These are phyloP conservation scores for Mycena haematopus DNA, from an alignment of 768 basidiomycete species.

Conservation along the genomic window DNA sequence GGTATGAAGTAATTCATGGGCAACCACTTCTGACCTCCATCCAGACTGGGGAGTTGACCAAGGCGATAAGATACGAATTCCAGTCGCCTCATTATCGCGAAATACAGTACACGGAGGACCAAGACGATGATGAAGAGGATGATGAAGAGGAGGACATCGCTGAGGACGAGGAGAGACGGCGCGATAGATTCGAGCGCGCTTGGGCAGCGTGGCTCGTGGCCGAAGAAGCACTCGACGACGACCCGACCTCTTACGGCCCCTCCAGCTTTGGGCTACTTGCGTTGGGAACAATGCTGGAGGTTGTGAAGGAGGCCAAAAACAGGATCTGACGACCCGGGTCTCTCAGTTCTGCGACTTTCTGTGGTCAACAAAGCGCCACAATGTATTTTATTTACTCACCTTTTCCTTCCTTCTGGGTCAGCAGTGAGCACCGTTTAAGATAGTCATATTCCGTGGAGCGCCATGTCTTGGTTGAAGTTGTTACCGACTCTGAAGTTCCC, in stretches of 20 bases:
- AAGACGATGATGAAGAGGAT: slow-evolving; percentile 34
- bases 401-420: too few species aligned
- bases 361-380: not conserved
- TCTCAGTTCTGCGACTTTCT: too few species aligned
- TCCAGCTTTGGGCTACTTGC: slow-evolving; percentile 55
- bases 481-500: too few species aligned
- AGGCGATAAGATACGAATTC: slow-evolving; percentile 41
- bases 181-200: slow-evolving; percentile 43
- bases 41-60: slow-evolving; percentile 48
- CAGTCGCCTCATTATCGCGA: slow-evolving; percentile 27
- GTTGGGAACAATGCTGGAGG: slow-evolving; percentile 48
- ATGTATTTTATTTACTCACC: too few species aligned
- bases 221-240: slow-evolving; percentile 36
- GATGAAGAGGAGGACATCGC: slow-evolving; percentile 37
- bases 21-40: slow-evolving; percentile 4
- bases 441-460: too few species aligned
- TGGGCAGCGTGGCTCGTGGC: slow-evolving; percentile 54
- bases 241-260: slow-evolving; percentile 43
- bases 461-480: too few species aligned
- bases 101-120: slow-evolving; percentile 27
- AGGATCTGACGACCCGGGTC: not conserved
- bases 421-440: too few species aligned
- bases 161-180: slow-evolving; percentile 34
- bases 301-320: slow-evolving; percentile 38
- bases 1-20: slow-evolving; percentile 21